Conservation (phyloP, 148 eudicot species). For the Spergularia marina region DNA sequence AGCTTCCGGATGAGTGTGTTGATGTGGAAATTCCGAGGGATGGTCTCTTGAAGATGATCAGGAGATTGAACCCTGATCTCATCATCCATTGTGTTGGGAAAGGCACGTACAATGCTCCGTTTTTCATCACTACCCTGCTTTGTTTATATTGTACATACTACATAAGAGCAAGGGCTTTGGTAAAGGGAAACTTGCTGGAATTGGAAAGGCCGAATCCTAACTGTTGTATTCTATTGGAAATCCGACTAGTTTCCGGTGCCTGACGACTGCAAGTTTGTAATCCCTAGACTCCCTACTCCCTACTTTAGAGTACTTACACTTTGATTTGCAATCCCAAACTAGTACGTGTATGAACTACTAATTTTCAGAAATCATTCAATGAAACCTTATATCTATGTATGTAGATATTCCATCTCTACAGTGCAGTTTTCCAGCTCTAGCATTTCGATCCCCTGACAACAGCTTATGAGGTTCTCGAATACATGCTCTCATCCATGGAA, state of each 20-base stretch:
- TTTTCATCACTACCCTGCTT: constrained; percentile 27
- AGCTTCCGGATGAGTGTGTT: constrained; percentile 27
- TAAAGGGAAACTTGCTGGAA: constrained; percentile 24
- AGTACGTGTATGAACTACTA: too few relatives aligned
- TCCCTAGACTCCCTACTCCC: too few relatives aligned
- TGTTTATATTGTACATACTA: constrained; percentile 22
- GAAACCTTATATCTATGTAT: too few relatives aligned
- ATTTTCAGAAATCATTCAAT: too few relatives aligned
- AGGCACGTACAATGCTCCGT: constrained; percentile 27
- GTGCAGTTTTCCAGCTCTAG: too few relatives aligned
- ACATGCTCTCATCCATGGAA: too few relatives aligned
- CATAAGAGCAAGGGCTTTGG: constrained; percentile 20
- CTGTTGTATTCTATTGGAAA: constrained; percentile 20
- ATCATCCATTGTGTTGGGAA: constrained; percentile 28
- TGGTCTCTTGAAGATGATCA: constrained; percentile 21
- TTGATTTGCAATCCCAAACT: too few relatives aligned
- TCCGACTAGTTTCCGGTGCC: not conserved
- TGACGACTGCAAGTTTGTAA: not conserved
- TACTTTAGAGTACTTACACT: too few relatives aligned
- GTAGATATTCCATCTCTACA: too few relatives aligned
- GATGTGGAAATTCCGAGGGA: constrained; percentile 28
- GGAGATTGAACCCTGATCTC: constrained; percentile 23
- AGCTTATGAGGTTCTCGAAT: too few relatives aligned
- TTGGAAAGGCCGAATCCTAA: constrained; percentile 19
- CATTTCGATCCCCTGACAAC: too few relatives aligned